Evolutionary conservation across 176 grass and related monocot species (phyloP).

Genomic region (Areca catechu): DNA sequence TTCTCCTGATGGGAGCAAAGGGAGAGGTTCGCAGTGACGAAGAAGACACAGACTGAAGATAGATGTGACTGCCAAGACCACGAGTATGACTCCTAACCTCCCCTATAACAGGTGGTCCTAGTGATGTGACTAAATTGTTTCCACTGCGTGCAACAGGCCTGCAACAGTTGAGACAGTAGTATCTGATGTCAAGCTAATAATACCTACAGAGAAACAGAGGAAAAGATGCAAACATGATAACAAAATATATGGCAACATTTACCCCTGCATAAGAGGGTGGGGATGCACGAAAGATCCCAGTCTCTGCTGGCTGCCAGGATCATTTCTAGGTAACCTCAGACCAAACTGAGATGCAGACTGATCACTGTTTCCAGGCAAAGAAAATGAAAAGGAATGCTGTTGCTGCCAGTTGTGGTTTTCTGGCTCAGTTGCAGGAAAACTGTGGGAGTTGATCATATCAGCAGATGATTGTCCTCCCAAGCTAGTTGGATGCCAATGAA

Average conservation of each 20-base stretch:
- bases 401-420: slow-evolving; percentile 62
- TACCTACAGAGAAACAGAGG: too few species aligned
- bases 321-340: slow-evolving; percentile 48
- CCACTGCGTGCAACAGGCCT: slow-evolving; percentile 52
- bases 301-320: slow-evolving; percentile 49
- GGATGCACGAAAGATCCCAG: slow-evolving; percentile 62
- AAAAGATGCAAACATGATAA: not conserved
- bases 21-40: slow-evolving; percentile 35
- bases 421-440: slow-evolving; percentile 45
- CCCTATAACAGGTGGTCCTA: slow-evolving; percentile 44
- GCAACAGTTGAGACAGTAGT: slow-evolving; percentile 1
- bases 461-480: slow-evolving; percentile 40
- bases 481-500: slow-evolving; percentile 48
- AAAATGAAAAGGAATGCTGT: slow-evolving; percentile 45
- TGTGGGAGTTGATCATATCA: slow-evolving; percentile 41
- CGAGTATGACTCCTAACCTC: slow-evolving; percentile 56
- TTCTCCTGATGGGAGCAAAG: slow-evolving; percentile 45
- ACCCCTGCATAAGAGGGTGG: slow-evolving; percentile 58
- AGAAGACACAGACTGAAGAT: slow-evolving; percentile 51
- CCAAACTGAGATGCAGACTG: slow-evolving; percentile 52
- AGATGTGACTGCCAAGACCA: slow-evolving; percentile 39
- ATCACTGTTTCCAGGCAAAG: slow-evolving; percentile 51
- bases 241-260: slow-evolving; percentile 10
- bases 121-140: slow-evolving; percentile 44
- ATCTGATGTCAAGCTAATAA: too few species aligned